These are phyloP conservation scores for Verticillium zaregamsianum DNA, from an alignment of 2,329 filamentous ascomycete species.

Conservation along the genomic window DNA sequence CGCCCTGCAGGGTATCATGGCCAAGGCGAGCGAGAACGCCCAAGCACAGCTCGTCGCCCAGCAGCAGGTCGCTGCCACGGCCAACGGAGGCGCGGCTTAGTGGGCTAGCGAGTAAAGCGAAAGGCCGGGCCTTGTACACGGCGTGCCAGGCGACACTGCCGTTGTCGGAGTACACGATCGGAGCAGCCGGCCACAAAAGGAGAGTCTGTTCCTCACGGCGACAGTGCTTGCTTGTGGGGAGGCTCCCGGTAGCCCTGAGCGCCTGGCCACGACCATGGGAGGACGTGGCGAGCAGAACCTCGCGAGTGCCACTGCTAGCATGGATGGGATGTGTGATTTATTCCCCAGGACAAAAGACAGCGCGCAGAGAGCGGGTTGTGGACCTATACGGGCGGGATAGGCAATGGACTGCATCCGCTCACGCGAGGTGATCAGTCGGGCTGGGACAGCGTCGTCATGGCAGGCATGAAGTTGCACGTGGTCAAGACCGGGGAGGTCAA, in stretches of 20 bases:
- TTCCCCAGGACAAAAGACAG: neutral
- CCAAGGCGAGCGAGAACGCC: conserved; percentile 46
- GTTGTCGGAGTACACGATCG: neutral
- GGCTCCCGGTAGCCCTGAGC: neutral
- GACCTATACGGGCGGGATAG: neutral
- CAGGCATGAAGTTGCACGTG: neutral
- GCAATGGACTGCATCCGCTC: neutral
- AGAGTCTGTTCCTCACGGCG: neutral
- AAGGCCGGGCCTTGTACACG: neutral
- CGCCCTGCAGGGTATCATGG: conserved; percentile 75
- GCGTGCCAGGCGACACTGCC: neutral
- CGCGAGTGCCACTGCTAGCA: neutral
- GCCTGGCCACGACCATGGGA: neutral
- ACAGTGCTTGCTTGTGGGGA: neutral
- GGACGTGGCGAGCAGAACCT: neutral
- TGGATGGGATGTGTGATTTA: neutral
- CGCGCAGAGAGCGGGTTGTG: neutral
- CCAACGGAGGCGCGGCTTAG: conserved; percentile 15
- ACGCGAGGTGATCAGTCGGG: neutral
- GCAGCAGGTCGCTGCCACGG: conserved; percentile 15
- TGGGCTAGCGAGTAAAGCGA: neutral
- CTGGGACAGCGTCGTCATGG: neutral
- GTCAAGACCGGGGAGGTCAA: neutral
- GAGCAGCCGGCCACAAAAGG: neutral
- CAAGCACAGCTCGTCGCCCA: conserved; percentile 24